Conservation (phyloP, 768 basidiomycete species). For the Mycena rebaudengoi region DNA sequence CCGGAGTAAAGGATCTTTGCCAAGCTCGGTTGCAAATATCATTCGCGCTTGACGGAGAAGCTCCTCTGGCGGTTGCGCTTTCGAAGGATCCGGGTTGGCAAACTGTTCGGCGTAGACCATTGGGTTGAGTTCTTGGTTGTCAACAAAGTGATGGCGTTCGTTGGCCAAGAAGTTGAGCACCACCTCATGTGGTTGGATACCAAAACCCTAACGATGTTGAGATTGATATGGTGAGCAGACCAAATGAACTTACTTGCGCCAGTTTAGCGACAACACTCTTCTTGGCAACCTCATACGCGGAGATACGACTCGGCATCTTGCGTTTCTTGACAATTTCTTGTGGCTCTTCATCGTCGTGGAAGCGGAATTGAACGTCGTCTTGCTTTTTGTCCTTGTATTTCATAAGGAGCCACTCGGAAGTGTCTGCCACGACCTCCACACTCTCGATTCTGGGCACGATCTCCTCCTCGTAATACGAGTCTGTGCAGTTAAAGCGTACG, state of each 20-base stretch:
- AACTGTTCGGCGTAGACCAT: conserved; percentile 87
- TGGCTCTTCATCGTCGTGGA: conserved; percentile 75
- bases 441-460: conserved; percentile 74
- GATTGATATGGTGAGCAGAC: not conserved
- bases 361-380: conserved; percentile 66
- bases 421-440: conserved; percentile 90
- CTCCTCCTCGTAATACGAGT: conserved; percentile 80
- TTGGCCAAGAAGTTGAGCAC: conserved; percentile 82
- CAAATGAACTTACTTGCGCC: conserved; percentile 69
- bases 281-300: conserved; percentile 85
- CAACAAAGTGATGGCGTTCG: conserved; percentile 71
- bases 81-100: conserved; percentile 70
- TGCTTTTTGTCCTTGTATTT: conserved; percentile 82
- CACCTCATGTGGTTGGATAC: conserved; percentile 81
- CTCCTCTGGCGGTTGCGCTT: conserved; percentile 69
- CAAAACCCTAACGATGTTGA: conserved; percentile 70
- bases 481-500: conserved; percentile 69
- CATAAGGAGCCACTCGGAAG: conserved; percentile 89
- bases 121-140: conserved; percentile 86
- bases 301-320: conserved; percentile 86
- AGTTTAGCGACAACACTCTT: conserved; percentile 79
- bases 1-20: conserved; percentile 90
- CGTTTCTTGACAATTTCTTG: conserved; percentile 62
- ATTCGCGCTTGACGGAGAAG: conserved; percentile 78
- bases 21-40: conserved; percentile 89